Evolutionary conservation across 1,284 basidiomycete genomes (phyloP).

Genomic region (Sphaerobolus stellatus): DNA sequence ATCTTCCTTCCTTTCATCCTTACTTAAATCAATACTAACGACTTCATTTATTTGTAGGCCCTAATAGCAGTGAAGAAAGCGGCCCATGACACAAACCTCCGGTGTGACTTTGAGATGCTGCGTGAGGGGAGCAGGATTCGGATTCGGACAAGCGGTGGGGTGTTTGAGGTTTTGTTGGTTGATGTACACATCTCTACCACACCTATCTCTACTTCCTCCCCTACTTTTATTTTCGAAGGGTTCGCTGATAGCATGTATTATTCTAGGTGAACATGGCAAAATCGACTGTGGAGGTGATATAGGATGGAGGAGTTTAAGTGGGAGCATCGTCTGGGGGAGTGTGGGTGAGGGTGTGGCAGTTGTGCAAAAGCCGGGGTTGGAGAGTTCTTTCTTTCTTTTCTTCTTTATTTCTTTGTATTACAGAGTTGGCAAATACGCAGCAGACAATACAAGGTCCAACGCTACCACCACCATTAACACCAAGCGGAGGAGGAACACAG

Average conservation of each 20-base stretch:
- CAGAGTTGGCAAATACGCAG: no score
- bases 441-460: no score
- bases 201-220: no score
- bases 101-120: constrained; percentile 65
- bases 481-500: no score
- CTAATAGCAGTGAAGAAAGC: constrained; percentile 71
- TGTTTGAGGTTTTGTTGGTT: constrained; percentile 76
- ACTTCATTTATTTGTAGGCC: constrained; percentile 45
- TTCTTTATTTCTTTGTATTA: no score
- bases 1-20: constrained; percentile 6
- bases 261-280: neutral
- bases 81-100: constrained; percentile 64
- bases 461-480: no score
- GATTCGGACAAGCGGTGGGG: constrained; percentile 73
- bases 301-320: constrained; percentile 73
- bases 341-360: neutral
- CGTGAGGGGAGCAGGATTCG: constrained; percentile 72
- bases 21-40: neutral
- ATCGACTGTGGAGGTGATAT: constrained; percentile 69
- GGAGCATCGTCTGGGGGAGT: constrained; percentile 55
- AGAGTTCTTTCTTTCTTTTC: neutral
- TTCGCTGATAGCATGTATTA: no score
- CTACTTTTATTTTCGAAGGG: no score
- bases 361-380: neutral
- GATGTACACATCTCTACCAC: no score